These are phyloP conservation scores for Leptographium procerum DNA, from an alignment of 2,329 filamentous ascomycete genomes.

Conservation along the genomic window DNA sequence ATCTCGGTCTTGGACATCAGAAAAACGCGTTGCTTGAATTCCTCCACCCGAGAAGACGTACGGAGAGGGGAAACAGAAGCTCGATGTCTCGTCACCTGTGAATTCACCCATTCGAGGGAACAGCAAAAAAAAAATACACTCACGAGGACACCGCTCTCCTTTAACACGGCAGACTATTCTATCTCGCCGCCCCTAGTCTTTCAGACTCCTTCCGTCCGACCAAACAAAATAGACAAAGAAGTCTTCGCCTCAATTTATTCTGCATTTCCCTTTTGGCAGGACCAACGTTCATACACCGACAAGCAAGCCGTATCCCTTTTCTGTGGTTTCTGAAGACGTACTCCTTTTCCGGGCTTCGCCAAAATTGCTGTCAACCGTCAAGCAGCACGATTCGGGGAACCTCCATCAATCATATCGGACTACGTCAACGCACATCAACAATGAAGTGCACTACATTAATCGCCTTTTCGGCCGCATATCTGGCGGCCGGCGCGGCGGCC, in stretches of 20 bases:
- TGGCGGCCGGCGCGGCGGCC: constrained; percentile 7
- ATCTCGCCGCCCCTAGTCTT: not conserved
- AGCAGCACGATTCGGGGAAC: too few species aligned
- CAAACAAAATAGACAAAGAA: not conserved
- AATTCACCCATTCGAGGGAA: constrained; percentile 1
- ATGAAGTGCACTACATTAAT: constrained; percentile 12
- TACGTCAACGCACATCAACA: not conserved
- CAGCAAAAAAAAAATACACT: not conserved
- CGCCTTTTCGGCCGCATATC: constrained; percentile 8
- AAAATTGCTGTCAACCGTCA: not conserved
- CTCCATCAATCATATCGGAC: not conserved
- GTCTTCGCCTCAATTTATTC: not conserved
- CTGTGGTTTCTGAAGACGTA: not conserved
- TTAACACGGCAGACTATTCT: not conserved
- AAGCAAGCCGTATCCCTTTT: not conserved
- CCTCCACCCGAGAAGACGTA: not conserved
- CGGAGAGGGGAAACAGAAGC: not conserved
- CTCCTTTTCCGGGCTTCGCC: not conserved
- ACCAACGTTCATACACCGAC: not conserved
- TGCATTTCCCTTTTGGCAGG: constrained; percentile 2
- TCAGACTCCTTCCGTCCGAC: not conserved
- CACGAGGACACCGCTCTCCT: not conserved
- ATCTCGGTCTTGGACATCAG: not conserved
- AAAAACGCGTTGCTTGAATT: not conserved
- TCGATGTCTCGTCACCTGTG: constrained; percentile 8